Evolutionary conservation across 441 rosid genomes (phyloP).

Genomic region (Melastoma candidum): DNA sequence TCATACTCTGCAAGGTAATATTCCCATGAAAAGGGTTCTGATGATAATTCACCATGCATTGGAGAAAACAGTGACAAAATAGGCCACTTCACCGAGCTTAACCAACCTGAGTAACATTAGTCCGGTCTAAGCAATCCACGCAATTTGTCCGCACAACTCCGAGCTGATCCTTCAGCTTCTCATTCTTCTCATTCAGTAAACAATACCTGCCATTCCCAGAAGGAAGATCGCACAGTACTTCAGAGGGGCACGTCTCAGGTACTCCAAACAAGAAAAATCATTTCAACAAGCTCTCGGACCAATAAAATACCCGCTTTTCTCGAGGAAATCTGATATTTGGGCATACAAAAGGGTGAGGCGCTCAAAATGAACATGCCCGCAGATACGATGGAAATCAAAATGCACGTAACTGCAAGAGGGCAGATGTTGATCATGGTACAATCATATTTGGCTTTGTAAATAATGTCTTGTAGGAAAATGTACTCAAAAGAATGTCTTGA

Average conservation of each 20-base stretch:
- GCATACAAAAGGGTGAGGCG: slow-evolving; percentile 87
- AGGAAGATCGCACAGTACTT: too few relatives aligned
- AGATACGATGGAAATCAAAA: slow-evolving; percentile 85
- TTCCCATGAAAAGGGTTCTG: too few relatives aligned
- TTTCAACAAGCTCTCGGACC: too few relatives aligned
- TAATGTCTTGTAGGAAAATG: background rate
- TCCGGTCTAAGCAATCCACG: slow-evolving; percentile 97
- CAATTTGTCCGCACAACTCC: slow-evolving; percentile 94
- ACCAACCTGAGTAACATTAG: slow-evolving; percentile 93
- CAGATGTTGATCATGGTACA: slow-evolving; percentile 4
- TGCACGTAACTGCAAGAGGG: slow-evolving; percentile 71
- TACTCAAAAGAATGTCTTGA: background rate
- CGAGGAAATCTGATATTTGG: slow-evolving; percentile 82
- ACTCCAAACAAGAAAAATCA: too few relatives aligned
- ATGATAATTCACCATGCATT: too few relatives aligned
- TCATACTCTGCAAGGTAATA: slow-evolving; percentile 66
- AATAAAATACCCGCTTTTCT: slow-evolving; percentile 58
- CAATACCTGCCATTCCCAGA: slow-evolving; percentile 49
- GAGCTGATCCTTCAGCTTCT: slow-evolving; percentile 87
- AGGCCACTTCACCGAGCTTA: slow-evolving; percentile 1
- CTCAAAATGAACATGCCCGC: slow-evolving; percentile 98
- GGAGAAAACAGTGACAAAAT: too few relatives aligned
- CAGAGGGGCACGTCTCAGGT: too few relatives aligned
- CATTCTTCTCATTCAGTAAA: slow-evolving; percentile 79
- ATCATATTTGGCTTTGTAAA: slow-evolving; percentile 13